phyloP scores from a whole-genome alignment of 495 filamentous ascomycete species.

The Xylaria venustula region DNA sequence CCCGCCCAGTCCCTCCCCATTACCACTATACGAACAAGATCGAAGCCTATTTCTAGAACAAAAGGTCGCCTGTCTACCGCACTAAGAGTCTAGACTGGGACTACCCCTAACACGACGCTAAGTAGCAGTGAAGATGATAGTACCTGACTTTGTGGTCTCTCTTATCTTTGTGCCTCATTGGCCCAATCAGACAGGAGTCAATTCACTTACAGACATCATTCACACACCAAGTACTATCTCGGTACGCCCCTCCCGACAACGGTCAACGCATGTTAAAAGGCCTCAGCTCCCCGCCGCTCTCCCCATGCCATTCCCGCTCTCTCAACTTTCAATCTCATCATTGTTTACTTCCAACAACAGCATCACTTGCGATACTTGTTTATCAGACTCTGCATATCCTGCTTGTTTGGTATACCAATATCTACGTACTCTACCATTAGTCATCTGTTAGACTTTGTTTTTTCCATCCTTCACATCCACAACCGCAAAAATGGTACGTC shows the following conservation, averaged over 20 bases:
- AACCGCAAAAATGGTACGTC: conserved; percentile 31
- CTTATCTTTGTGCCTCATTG: neutral
- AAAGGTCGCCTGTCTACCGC: neutral
- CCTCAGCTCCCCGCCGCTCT: conserved; percentile 10
- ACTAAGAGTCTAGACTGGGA: neutral
- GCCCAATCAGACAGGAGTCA: neutral
- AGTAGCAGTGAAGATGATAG: neutral
- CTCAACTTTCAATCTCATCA: conserved; percentile 12
- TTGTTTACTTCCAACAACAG: neutral
- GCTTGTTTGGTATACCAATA: no score
- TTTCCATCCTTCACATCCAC: conserved; percentile 8
- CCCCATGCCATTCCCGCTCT: neutral
- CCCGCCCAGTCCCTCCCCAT: no score
- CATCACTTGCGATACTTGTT: neutral
- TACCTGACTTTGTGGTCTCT: neutral
- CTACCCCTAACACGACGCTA: neutral
- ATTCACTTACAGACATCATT: neutral
- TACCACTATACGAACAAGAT: neutral
- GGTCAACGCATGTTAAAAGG: conserved; percentile 13
- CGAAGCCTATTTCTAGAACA: conserved; percentile 4
- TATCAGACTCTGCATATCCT: neutral
- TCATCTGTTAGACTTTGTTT: no score
- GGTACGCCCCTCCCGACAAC: conserved; percentile 12
- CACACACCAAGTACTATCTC: conserved; percentile 4
- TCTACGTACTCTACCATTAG: no score